phyloP scores from a whole-genome alignment of 768 basidiomycete species.

The Lentinus brumalis region DNA sequence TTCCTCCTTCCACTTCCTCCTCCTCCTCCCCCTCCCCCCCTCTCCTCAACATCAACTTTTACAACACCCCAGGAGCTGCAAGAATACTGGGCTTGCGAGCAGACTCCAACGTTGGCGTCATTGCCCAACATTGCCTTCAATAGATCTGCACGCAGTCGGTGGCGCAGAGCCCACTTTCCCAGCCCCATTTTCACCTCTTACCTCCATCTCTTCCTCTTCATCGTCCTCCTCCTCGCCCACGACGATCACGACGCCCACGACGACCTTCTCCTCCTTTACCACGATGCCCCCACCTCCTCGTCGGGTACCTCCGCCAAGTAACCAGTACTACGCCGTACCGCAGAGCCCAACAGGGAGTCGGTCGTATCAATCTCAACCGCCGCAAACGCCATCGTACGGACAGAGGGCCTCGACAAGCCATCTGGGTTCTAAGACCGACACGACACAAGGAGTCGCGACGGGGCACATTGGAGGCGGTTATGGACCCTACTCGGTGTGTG shows the following conservation, averaged over 20 bases:
- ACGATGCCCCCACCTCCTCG: conserved; percentile 40
- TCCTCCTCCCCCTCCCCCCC: too few relatives aligned
- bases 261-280: not conserved
- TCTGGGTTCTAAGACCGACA: conserved; percentile 45
- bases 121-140: not conserved
- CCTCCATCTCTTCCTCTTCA: too few relatives aligned
- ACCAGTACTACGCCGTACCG: conserved; percentile 68
- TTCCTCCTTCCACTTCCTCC: too few relatives aligned
- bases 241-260: too few relatives aligned
- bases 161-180: conserved; percentile 7
- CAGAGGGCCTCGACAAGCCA: conserved; percentile 23
- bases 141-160: conserved; percentile 9
- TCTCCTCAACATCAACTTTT: too few relatives aligned
- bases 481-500: conserved; percentile 80
- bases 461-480: conserved; percentile 79
- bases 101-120: not conserved
- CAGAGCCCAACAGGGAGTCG: conserved; percentile 50
- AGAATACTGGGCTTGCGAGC: too few relatives aligned
- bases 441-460: conserved; percentile 77
- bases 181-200: not conserved
- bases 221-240: too few relatives aligned
- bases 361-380: conserved; percentile 26
- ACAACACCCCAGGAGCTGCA: too few relatives aligned
- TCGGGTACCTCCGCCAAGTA: conserved; percentile 44
- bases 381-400: conserved; percentile 17